These are phyloP conservation scores for Tricholoma furcatifolium DNA, from an alignment of 768 basidiomycete species.

Conservation along the genomic window DNA sequence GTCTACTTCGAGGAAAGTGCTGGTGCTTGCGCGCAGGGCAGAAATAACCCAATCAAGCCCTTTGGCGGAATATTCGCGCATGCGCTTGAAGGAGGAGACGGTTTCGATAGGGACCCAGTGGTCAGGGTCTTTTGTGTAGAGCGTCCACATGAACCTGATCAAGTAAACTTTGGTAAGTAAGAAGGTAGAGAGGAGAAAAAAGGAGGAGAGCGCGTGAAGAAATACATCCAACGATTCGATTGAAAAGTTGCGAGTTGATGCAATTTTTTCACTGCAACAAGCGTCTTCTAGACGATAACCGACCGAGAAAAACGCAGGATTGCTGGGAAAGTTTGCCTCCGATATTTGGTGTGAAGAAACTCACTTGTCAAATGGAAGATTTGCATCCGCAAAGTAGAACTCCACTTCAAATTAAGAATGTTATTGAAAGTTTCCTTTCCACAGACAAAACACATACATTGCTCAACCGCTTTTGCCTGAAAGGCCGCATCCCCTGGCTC, in stretches of 20 bases:
- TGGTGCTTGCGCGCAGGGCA: constrained; percentile 47
- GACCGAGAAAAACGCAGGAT: too few species aligned
- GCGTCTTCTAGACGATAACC: too few species aligned
- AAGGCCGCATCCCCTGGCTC: constrained; percentile 36
- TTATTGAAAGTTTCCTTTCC: neutral
- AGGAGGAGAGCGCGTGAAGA: neutral
- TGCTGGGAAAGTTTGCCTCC: too few species aligned
- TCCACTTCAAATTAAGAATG: constrained; percentile 55
- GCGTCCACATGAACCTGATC: constrained; percentile 89
- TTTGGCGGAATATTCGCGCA: constrained; percentile 65
- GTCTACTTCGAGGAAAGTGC: constrained; percentile 68
- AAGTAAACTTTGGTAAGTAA: neutral
- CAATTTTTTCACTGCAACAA: too few species aligned
- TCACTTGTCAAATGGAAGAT: constrained; percentile 88
- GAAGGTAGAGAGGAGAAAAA: neutral
- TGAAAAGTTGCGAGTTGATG: too few species aligned
- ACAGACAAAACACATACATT: constrained; percentile 39
- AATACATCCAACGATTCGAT: too few species aligned
- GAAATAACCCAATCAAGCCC: constrained; percentile 71
- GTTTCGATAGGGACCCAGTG: constrained; percentile 91
- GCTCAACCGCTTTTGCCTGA: constrained; percentile 49
- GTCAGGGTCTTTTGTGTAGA: constrained; percentile 75
- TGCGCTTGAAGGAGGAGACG: constrained; percentile 92
- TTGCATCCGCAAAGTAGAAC: constrained; percentile 97
- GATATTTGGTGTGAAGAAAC: constrained; percentile 14